Percentiles rank a stretch among this genome's conserved stretches.
Conservation (phyloP, 768 basidiomycete genomes). For the Amanita thiersii region DNA sequence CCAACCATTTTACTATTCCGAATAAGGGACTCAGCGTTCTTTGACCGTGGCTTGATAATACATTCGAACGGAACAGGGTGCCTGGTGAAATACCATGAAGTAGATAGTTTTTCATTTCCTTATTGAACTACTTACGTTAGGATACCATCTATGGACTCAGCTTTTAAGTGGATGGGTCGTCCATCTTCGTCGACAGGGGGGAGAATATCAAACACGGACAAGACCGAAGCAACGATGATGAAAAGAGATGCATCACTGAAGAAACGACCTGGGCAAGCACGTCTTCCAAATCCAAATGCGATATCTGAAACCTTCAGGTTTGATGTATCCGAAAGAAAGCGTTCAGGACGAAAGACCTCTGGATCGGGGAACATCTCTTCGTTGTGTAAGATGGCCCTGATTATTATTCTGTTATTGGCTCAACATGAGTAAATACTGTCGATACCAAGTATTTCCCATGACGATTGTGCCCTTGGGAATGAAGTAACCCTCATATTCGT, state of each 20-base stretch:
- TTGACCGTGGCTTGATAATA: slow-evolving; percentile 18
- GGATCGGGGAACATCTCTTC: slow-evolving; percentile 17
- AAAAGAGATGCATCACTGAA: background rate
- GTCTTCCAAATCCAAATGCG: slow-evolving; percentile 18
- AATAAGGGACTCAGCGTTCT: slow-evolving; percentile 14
- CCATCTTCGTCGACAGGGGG: slow-evolving; percentile 24
- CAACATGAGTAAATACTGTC: background rate
- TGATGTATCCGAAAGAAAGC: slow-evolving; percentile 15
- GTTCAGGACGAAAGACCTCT: slow-evolving; percentile 19
- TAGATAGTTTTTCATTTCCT: too few species aligned
- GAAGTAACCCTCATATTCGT: slow-evolving; percentile 1
- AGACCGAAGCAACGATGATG: slow-evolving; percentile 17
- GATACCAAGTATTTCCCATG: background rate
- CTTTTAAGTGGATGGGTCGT: slow-evolving; percentile 9
- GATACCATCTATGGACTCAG: background rate
- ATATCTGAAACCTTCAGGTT: background rate
- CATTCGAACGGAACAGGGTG: slow-evolving; percentile 19
- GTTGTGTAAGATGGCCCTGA: slow-evolving; percentile 20
- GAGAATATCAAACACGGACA: slow-evolving; percentile 20
- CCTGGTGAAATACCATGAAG: slow-evolving; percentile 7
- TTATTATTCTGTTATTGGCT: too few species aligned
- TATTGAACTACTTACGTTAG: background rate
- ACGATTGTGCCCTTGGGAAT: slow-evolving; percentile 5
- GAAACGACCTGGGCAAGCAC: slow-evolving; percentile 8
- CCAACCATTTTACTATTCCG: slow-evolving; percentile 1